Evolutionary conservation across 2,329 filamentous ascomycete species (phyloP).

Genomic region (Mycosphaerella sp.): DNA sequence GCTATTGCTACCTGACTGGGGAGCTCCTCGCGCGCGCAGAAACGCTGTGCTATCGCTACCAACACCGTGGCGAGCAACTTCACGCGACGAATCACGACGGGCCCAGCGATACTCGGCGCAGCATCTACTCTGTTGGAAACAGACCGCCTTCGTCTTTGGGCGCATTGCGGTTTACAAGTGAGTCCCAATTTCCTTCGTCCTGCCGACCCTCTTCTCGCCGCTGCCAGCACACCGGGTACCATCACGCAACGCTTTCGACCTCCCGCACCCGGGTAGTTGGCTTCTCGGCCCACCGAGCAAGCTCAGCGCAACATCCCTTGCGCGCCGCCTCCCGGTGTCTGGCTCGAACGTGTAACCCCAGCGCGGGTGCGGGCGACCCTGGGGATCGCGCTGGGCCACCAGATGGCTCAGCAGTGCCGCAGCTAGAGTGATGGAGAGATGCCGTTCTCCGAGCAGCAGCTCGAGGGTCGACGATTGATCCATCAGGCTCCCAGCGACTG

Average conservation of each 20-base stretch:
- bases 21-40: background rate
- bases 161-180: conserved; percentile 10
- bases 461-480: background rate
- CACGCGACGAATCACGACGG: conserved; percentile 19
- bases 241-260: conserved; percentile 13
- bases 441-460: background rate
- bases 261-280: conserved; percentile 16
- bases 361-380: conserved; percentile 7
- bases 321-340: conserved; percentile 9
- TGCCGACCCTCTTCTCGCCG: conserved; percentile 8
- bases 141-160: conserved; percentile 14
- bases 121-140: conserved; percentile 19
- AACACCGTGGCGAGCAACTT: conserved; percentile 17
- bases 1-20: background rate
- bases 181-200: conserved; percentile 14
- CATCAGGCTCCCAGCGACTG: background rate
- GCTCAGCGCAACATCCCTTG: conserved; percentile 14
- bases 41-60: conserved; percentile 15
- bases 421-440: background rate
- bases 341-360: conserved; percentile 18
- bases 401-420: conserved; percentile 1
- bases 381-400: background rate
- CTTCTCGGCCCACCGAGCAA: conserved; percentile 3
- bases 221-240: conserved; percentile 10
- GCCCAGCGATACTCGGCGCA: conserved; percentile 4